phyloP scores from a whole-genome alignment of 306 rosid genomes.

The Cicer yamashitae region DNA sequence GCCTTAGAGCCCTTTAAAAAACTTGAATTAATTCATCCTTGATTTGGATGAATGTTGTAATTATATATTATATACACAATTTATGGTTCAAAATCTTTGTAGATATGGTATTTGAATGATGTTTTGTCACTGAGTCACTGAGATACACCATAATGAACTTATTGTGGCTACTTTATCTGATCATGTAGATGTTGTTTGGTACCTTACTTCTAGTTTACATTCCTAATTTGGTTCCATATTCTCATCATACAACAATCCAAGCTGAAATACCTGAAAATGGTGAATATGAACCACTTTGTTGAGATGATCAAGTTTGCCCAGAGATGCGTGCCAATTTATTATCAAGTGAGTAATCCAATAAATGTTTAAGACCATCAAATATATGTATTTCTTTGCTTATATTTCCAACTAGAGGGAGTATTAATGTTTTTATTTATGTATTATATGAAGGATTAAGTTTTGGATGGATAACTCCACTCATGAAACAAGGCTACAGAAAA shows the following conservation, averaged over 20 bases:
- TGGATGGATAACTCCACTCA: constrained; percentile 88
- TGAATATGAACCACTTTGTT: constrained; percentile 71
- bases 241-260: constrained; percentile 56
- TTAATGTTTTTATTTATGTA: not conserved
- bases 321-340: constrained; percentile 64
- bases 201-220: constrained; percentile 64
- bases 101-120: not conserved
- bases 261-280: constrained; percentile 58
- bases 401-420: not conserved
- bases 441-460: constrained; percentile 64
- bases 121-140: constrained; percentile 4
- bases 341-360: constrained; percentile 65
- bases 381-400: not conserved
- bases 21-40: not conserved
- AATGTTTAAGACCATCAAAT: not conserved
- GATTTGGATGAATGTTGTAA: constrained; percentile 5
- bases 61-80: not conserved
- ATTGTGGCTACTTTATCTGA: constrained; percentile 41
- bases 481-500: constrained; percentile 78
- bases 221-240: constrained; percentile 76
- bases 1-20: constrained; percentile 22
- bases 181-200: constrained; percentile 72
- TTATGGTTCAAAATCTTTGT: not conserved
- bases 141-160: not conserved
- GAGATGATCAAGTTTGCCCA: constrained; percentile 74